phyloP scores from a whole-genome alignment of 225 moss, liverwort and hornwort species.

The Polytrichum commune region DNA sequence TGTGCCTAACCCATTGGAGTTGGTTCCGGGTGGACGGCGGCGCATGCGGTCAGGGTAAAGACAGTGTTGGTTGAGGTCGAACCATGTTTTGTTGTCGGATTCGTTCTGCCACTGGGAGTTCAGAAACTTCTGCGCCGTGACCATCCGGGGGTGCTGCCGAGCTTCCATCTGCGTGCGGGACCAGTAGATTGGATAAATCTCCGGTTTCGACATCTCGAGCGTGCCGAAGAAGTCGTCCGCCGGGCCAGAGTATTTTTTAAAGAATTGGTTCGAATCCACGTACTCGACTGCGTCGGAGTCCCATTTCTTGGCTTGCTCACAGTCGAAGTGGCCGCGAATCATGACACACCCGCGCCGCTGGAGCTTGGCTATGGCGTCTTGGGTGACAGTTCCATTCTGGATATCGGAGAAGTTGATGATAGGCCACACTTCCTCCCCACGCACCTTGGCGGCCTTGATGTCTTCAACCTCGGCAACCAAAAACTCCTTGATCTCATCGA shows the following conservation, averaged over 20 bases:
- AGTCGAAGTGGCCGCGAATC: conserved; percentile 38
- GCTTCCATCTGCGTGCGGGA: conserved; percentile 38
- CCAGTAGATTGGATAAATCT: conserved; percentile 45
- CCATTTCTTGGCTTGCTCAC: conserved; percentile 30
- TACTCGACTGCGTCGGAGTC: conserved; percentile 31
- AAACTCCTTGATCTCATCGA: conserved; percentile 23
- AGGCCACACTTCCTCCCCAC: conserved; percentile 44
- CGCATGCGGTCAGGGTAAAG: conserved; percentile 41
- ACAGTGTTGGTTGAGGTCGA: conserved; percentile 11
- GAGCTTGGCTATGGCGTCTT: conserved; percentile 13
- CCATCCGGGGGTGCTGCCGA: conserved; percentile 35
- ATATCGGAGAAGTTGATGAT: conserved; percentile 30
- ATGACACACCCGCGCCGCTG: conserved; percentile 31
- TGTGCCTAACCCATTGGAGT: conserved; percentile 29
- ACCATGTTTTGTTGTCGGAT: conserved; percentile 21
- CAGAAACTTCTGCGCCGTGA: conserved; percentile 17
- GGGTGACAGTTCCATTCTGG: conserved; percentile 9
- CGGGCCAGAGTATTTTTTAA: conserved; percentile 24
- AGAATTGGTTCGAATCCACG: conserved; percentile 35
- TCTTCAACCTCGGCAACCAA: conserved; percentile 23
- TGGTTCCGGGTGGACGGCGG: conserved; percentile 30
- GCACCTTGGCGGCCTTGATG: conserved; percentile 30
- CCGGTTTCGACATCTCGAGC: conserved; percentile 28
- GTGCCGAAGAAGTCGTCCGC: conserved; percentile 41
- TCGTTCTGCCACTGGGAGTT: conserved; percentile 35